Conservation (phyloP, 768 basidiomycete genomes). For the Tulasnella sp. region DNA sequence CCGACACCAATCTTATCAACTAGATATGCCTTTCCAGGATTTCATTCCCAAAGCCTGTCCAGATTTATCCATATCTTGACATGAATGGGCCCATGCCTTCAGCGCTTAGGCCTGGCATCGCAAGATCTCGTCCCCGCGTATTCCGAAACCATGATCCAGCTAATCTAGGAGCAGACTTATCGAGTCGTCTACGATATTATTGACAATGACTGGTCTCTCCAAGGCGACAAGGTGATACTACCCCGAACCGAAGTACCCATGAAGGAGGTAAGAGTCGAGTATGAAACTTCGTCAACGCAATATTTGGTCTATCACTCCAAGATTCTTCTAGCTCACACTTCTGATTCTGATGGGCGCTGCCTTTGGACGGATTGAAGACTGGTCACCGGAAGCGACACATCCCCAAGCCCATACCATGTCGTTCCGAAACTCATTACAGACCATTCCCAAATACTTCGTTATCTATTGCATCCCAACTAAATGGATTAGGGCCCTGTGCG, state of each 20-base stretch:
- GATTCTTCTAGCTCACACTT: neutral
- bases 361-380: neutral
- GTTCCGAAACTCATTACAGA: neutral
- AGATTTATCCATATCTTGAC: neutral
- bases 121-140: neutral
- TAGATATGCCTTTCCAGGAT: neutral
- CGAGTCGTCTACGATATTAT: neutral
- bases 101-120: neutral
- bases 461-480: neutral
- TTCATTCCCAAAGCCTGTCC: neutral
- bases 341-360: neutral
- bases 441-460: neutral
- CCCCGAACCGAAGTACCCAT: neutral
- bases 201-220: neutral
- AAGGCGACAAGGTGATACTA: neutral
- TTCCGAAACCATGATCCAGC: neutral
- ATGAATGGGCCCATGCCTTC: constrained; percentile 3
- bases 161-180: neutral
- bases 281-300: neutral
- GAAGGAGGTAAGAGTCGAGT: neutral
- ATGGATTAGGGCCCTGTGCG: neutral
- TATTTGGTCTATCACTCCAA: neutral
- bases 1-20: constrained; percentile 2
- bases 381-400: neutral
- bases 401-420: constrained; percentile 5